Evolutionary conservation across 257 asterid genomes (phyloP).

Genomic region (Solanum verrucosum): DNA sequence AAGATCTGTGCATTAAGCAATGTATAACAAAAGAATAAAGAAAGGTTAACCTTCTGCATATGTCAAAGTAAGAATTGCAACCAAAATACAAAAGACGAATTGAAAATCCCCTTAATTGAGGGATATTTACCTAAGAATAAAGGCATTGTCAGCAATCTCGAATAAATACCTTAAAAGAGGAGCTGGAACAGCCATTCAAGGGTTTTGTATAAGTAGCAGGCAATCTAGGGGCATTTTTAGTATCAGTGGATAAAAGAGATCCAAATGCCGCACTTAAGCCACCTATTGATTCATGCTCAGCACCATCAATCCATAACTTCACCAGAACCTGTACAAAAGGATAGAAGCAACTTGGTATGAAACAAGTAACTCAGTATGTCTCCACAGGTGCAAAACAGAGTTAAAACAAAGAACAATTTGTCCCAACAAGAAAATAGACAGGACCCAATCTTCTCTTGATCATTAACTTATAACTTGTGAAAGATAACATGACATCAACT

Average conservation of each 20-base stretch:
- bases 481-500: neutral
- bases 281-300: neutral
- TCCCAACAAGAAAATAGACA: neutral
- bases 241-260: constrained; percentile 37
- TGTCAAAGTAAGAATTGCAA: neutral
- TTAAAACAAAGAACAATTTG: neutral
- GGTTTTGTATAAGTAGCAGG: constrained; percentile 52
- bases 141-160: neutral
- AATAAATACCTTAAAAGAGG: constrained; percentile 49
- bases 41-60: neutral
- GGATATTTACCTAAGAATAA: neutral
- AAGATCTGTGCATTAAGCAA: neutral
- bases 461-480: neutral
- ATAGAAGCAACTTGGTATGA: neutral
- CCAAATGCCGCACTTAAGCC: constrained; percentile 4
- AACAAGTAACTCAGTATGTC: neutral
- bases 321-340: neutral
- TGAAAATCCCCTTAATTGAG: neutral
- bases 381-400: neutral
- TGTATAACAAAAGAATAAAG: neutral
- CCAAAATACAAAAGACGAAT: neutral
- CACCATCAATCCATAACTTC: constrained; percentile 4
- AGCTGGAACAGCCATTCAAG: constrained; percentile 49
- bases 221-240: constrained; percentile 33
- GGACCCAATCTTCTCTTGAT: neutral